A percentile compares a stretch with the other conserved stretches of the same genome.
Evolutionary conservation across 352 stramenopile genomes (phyloP).

Genomic region (Pythium brachiatum): DNA sequence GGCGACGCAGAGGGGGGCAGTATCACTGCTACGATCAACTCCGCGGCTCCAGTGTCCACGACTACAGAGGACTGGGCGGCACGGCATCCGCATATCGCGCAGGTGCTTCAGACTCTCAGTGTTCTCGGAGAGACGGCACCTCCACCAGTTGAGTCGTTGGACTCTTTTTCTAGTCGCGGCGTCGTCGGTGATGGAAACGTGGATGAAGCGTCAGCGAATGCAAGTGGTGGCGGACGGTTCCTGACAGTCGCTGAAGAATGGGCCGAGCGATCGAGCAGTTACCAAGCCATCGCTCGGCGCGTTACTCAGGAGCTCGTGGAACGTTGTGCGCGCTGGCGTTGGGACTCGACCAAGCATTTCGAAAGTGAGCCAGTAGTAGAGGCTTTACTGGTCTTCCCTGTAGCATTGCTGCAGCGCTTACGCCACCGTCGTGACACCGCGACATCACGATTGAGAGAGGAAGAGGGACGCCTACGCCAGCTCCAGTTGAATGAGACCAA

Average conservation of each 20-base stretch:
- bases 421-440: constrained; percentile 5
- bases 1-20: background rate
- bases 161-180: constrained; percentile 14
- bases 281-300: constrained; percentile 41
- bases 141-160: background rate
- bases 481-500: constrained; percentile 12
- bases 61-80: constrained; percentile 30
- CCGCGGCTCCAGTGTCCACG: background rate
- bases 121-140: background rate
- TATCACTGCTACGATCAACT: background rate
- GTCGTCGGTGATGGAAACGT: background rate
- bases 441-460: constrained; percentile 25
- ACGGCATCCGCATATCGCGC: constrained; percentile 45
- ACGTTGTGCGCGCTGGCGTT: constrained; percentile 35
- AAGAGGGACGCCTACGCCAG: constrained; percentile 16
- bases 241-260: constrained; percentile 35
- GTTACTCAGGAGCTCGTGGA: constrained; percentile 28
- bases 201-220: background rate
- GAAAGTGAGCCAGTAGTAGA: background rate
- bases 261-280: constrained; percentile 41
- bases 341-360: constrained; percentile 48
- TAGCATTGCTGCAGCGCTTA: constrained; percentile 27
- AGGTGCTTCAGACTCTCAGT: constrained; percentile 36
- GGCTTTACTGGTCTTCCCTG: constrained; percentile 6
- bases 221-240: background rate